Conservation (phyloP, 768 basidiomycete genomes). For the Epithele typhae region DNA sequence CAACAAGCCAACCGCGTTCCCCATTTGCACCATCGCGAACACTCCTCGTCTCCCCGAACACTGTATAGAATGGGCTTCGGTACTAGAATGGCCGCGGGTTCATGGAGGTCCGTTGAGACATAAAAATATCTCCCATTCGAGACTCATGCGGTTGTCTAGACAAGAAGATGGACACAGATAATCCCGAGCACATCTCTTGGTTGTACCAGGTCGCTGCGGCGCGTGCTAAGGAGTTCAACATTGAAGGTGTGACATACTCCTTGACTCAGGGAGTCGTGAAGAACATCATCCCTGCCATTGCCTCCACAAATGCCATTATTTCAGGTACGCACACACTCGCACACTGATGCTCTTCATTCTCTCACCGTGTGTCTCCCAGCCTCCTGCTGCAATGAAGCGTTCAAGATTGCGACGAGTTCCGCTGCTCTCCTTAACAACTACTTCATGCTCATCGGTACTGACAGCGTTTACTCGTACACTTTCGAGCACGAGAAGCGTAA, state of each 20-base stretch:
- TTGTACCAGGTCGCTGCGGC: constrained; percentile 73
- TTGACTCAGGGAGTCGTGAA: constrained; percentile 98
- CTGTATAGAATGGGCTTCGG: constrained; percentile 99
- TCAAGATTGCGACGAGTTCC: constrained; percentile 95
- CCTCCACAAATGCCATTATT: constrained; percentile 97
- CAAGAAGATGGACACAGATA: constrained; percentile 95
- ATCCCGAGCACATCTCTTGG: constrained; percentile 97
- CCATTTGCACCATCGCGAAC: constrained; percentile 98
- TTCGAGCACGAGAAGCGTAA: constrained; percentile 91
- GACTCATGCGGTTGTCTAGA: constrained; percentile 49
- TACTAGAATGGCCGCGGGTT: constrained; percentile 96
- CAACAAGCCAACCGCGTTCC: constrained; percentile 94
- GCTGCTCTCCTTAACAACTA: constrained; percentile 96
- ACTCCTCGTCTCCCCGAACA: constrained; percentile 97
- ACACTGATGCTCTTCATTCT: too few species aligned
- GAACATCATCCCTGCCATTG: constrained; percentile 99
- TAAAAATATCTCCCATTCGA: neutral
- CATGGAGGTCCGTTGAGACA: constrained; percentile 60
- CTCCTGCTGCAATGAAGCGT: constrained; percentile 97
- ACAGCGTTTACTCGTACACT: constrained; percentile 94
- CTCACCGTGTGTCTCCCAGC: too few species aligned
- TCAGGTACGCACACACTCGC: too few species aligned
- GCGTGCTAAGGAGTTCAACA: constrained; percentile 92
- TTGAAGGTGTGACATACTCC: constrained; percentile 97
- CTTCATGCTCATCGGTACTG: constrained; percentile 97